phyloP scores from a whole-genome alignment of 306 rosid species.

The Rubus parviflorus region DNA sequence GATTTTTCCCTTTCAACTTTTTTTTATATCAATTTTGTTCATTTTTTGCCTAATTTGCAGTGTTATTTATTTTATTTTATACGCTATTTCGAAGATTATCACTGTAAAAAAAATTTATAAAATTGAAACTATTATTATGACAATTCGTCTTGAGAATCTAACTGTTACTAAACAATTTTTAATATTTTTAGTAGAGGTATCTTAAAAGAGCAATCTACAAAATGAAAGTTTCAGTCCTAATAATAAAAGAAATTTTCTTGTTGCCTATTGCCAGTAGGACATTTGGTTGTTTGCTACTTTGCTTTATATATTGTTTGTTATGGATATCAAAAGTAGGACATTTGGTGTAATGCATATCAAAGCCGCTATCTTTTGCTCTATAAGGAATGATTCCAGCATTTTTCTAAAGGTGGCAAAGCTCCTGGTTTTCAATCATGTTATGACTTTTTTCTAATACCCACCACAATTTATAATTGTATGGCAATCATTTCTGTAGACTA shows the following conservation, averaged over 20 bases:
- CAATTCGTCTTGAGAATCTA: no score
- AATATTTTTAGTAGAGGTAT: no score
- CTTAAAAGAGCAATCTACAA: not conserved
- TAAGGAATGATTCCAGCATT: conserved; percentile 7
- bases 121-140: no score
- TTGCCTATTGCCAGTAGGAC: not conserved
- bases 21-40: no score
- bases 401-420: not conserved
- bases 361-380: not conserved
- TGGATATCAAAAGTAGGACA: not conserved
- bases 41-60: no score
- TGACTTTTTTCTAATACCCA: not conserved
- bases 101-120: no score
- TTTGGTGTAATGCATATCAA: conserved; percentile 8
- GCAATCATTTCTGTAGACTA: not conserved
- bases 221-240: not conserved
- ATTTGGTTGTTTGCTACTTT: not conserved
- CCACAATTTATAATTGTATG: not conserved
- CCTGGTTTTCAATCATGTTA: conserved; percentile 10
- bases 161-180: no score
- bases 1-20: no score
- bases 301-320: not conserved
- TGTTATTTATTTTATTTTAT: no score
- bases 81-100: no score
- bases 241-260: not conserved